A percentile compares a stretch with the other conserved stretches of the same genome.
These are phyloP conservation scores for Lepidopterella palustris DNA, from an alignment of 495 filamentous ascomycete species.

Conservation along the genomic window DNA sequence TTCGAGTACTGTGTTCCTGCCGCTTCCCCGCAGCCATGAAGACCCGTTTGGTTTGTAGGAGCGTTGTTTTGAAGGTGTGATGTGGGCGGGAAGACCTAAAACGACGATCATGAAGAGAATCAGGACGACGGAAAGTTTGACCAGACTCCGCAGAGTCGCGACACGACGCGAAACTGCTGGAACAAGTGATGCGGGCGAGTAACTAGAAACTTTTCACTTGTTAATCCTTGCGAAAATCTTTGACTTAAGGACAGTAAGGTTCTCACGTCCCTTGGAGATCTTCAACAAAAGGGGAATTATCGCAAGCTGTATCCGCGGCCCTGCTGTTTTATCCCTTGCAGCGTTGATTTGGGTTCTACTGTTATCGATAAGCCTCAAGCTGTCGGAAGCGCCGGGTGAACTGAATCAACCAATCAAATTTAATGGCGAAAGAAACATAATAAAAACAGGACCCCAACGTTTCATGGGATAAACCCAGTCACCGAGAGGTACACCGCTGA, in stretches of 20 bases:
- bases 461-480: too few species aligned
- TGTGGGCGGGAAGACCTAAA: not conserved
- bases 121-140: not conserved
- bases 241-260: not conserved
- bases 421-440: too few species aligned
- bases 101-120: not conserved
- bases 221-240: not conserved
- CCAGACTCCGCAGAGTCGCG: too few species aligned
- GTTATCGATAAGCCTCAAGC: too few species aligned
- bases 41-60: not conserved
- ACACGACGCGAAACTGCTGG: not conserved
- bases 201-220: not conserved
- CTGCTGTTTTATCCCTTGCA: not conserved
- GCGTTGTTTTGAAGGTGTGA: not conserved
- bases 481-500: too few species aligned
- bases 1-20: not conserved
- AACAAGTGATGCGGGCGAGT: not conserved
- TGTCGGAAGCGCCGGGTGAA: too few species aligned
- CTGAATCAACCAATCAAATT: too few species aligned
- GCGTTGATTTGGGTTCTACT: too few species aligned
- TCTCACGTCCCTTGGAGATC: not conserved
- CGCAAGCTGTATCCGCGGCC: too few species aligned
- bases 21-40: not conserved
- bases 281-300: not conserved
- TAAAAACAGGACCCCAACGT: too few species aligned